A percentile compares a stretch with the other conserved stretches of the same genome.
Evolutionary conservation across 1,284 basidiomycete species (phyloP).

Genomic region (Chiua sp.): DNA sequence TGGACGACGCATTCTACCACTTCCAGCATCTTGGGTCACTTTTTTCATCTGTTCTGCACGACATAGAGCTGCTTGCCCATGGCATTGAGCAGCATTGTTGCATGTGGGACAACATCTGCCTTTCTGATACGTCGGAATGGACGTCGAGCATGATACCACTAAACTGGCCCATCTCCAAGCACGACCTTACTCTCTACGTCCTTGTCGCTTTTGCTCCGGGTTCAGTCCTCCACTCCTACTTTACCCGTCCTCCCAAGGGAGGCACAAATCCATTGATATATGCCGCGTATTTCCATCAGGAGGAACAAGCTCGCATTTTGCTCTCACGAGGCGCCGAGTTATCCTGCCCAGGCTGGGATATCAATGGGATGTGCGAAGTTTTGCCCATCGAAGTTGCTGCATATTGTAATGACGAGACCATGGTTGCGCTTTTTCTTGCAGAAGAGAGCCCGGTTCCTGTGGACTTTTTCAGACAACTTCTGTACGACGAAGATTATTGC

Average conservation of each 20-base stretch:
- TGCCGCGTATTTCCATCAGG: background rate
- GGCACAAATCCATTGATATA: constrained; percentile 21
- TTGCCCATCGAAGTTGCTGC: constrained; percentile 15
- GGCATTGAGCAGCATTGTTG: background rate
- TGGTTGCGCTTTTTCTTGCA: background rate
- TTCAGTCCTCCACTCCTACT: background rate
- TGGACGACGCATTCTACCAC: background rate
- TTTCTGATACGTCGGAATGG: background rate
- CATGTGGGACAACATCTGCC: background rate
- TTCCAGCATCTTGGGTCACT: background rate
- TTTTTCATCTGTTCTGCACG: background rate
- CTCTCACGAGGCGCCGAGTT: constrained; percentile 2
- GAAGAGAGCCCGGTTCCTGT: no score
- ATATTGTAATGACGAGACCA: background rate
- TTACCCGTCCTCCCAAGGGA: background rate
- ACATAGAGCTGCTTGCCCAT: background rate
- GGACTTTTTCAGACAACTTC: background rate
- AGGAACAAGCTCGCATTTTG: constrained; percentile 7
- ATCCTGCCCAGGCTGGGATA: background rate
- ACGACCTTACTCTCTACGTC: constrained; percentile 14
- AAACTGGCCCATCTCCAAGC: background rate
- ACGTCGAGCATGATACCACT: no score
- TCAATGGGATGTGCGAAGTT: background rate
- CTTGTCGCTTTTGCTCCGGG: constrained; percentile 7
- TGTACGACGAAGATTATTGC: background rate